Evolutionary conservation across 2,329 filamentous ascomycete genomes (phyloP).

Genomic region (Rugonectria rugulosa): DNA sequence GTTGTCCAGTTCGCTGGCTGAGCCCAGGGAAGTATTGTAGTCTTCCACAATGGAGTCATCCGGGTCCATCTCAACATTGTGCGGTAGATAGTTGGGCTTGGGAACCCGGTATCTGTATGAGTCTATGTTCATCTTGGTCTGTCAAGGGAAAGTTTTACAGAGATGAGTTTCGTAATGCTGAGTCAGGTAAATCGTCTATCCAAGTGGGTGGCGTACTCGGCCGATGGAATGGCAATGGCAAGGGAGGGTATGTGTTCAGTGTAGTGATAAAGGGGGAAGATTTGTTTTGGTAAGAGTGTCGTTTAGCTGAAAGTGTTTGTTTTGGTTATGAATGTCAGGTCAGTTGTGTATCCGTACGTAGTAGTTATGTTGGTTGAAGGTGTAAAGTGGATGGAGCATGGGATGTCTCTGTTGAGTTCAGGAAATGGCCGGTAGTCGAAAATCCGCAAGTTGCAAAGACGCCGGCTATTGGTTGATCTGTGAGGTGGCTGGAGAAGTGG

Average conservation of each 20-base stretch:
- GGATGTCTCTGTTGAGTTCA: slow-evolving; percentile 31
- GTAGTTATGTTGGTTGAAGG: too few species aligned
- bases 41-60: slow-evolving; percentile 61
- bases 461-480: slow-evolving; percentile 20
- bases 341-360: too few species aligned
- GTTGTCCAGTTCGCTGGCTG: slow-evolving; percentile 62
- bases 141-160: slow-evolving; percentile 1
- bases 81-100: slow-evolving; percentile 67
- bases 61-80: slow-evolving; percentile 59
- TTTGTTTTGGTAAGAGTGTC: too few species aligned
- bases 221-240: too few species aligned
- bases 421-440: slow-evolving; percentile 14
- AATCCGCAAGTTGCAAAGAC: slow-evolving; percentile 26
- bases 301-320: too few species aligned
- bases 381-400: neutral
- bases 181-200: neutral
- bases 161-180: slow-evolving; percentile 5
- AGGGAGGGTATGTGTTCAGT: too few species aligned
- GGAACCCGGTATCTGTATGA: slow-evolving; percentile 62
- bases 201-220: neutral
- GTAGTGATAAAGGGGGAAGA: too few species aligned
- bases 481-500: neutral
- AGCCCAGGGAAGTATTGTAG: slow-evolving; percentile 58
- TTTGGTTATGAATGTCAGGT: too few species aligned
- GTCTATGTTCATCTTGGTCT: slow-evolving; percentile 54